Conservation (phyloP, 2,329 filamentous ascomycete genomes). For the Ceratocystis alfenasii region DNA sequence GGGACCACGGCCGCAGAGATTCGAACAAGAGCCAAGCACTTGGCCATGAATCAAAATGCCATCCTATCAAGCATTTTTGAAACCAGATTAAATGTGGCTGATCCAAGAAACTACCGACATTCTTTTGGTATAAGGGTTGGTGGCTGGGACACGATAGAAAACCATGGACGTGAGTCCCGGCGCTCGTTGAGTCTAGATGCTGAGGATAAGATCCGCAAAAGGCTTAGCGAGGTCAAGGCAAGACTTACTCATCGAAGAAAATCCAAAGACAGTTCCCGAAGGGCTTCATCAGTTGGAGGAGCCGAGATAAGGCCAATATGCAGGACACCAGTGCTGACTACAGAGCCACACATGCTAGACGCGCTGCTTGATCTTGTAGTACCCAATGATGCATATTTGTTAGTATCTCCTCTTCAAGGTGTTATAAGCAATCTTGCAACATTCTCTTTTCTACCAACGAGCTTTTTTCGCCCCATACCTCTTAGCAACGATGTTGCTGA, state of each 20-base stretch:
- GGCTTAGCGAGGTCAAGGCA: conserved; percentile 38
- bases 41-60: conserved; percentile 51
- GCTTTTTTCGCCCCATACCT: not conserved
- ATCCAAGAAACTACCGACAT: conserved; percentile 24
- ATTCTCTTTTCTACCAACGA: conserved; percentile 36
- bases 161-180: conserved; percentile 33
- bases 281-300: not conserved
- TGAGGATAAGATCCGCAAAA: conserved; percentile 38
- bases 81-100: conserved; percentile 27
- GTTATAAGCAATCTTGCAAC: conserved; percentile 50
- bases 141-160: conserved; percentile 36
- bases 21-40: conserved; percentile 52
- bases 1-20: conserved; percentile 57
- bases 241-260: conserved; percentile 24
- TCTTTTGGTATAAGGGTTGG: conserved; percentile 38
- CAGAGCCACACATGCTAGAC: not conserved
- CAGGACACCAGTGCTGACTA: not conserved
- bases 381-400: conserved; percentile 43
- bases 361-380: conserved; percentile 29
- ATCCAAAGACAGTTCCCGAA: not conserved
- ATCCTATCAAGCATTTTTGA: conserved; percentile 33
- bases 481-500: conserved; percentile 31
- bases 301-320: not conserved
- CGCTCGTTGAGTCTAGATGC: conserved; percentile 33
- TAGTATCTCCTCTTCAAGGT: conserved; percentile 57